phyloP scores from a whole-genome alignment of 2,329 filamentous ascomycete species.

The Thelonectria rubi region DNA sequence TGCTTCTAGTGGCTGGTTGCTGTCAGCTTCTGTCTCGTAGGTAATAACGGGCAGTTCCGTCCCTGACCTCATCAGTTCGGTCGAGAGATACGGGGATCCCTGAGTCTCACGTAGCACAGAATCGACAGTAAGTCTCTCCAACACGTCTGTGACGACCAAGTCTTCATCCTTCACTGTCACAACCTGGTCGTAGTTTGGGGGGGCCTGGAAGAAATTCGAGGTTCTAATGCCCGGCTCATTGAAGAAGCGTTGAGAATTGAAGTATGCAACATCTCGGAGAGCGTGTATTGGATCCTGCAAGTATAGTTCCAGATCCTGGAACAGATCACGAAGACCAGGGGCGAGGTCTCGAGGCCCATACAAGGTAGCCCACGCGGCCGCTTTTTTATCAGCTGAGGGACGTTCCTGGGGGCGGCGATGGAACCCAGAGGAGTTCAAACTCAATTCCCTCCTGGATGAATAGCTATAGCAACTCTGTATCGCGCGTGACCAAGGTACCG shows the following conservation, averaged over 20 bases:
- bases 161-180: neutral
- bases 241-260: conserved; percentile 12
- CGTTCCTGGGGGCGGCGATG: neutral
- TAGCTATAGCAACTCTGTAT: conserved; percentile 1
- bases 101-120: neutral
- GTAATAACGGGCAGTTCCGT: neutral
- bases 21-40: neutral
- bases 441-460: conserved; percentile 5
- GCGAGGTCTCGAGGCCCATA: conserved; percentile 1
- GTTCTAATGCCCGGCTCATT: neutral
- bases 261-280: neutral
- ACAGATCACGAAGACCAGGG: neutral
- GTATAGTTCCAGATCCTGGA: neutral
- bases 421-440: conserved; percentile 11
- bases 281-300: conserved; percentile 7
- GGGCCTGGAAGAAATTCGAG: neutral
- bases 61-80: conserved; percentile 4
- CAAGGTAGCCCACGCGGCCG: neutral
- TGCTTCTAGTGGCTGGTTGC: conserved; percentile 4
- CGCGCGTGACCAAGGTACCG: neutral
- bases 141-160: neutral
- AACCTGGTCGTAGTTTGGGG: neutral
- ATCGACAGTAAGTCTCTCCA: neutral
- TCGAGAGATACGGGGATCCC: neutral
- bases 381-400: neutral